phyloP scores from a whole-genome alignment of 2,329 filamentous ascomycete genomes.

The Cadophora luteo-olivacea region DNA sequence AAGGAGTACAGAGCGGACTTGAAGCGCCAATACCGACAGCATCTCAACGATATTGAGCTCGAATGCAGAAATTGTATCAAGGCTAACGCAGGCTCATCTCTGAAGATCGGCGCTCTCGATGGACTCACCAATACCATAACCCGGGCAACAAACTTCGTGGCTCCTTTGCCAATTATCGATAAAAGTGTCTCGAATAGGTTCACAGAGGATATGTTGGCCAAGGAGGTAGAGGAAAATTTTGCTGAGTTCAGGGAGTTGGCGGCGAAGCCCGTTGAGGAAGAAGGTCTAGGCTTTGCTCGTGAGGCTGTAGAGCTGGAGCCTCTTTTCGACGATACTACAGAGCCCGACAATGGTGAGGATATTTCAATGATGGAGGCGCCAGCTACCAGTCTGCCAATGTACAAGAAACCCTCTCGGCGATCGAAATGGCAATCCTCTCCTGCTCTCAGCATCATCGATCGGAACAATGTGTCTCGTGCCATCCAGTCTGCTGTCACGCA shows the following conservation, averaged over 20 bases:
- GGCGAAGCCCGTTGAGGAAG: not conserved
- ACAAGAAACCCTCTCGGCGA: not conserved
- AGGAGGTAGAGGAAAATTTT: not conserved
- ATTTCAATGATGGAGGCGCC: not conserved
- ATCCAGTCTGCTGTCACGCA: not conserved
- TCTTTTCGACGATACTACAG: not conserved
- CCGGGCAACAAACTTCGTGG: not conserved
- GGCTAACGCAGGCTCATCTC: not conserved
- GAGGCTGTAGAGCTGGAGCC: not conserved
- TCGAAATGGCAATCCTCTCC: not conserved
- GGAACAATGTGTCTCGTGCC: not conserved
- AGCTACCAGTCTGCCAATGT: not conserved
- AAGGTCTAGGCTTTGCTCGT: not conserved
- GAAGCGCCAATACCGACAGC: constrained; percentile 19
- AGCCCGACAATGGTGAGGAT: not conserved
- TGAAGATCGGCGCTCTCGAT: not conserved
- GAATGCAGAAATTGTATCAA: constrained; percentile 14
- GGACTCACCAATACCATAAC: not conserved
- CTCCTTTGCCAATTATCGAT: not conserved
- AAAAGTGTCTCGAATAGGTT: not conserved
- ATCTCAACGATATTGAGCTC: constrained; percentile 17
- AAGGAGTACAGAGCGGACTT: constrained; percentile 3
- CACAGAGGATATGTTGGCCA: not conserved
- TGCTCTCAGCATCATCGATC: not conserved
- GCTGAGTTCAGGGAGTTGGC: not conserved